Percentiles rank a stretch among this genome's conserved stretches.
Evolutionary conservation across 2,329 filamentous ascomycete species (phyloP).

Genomic region (Aspergillus carbonarius): DNA sequence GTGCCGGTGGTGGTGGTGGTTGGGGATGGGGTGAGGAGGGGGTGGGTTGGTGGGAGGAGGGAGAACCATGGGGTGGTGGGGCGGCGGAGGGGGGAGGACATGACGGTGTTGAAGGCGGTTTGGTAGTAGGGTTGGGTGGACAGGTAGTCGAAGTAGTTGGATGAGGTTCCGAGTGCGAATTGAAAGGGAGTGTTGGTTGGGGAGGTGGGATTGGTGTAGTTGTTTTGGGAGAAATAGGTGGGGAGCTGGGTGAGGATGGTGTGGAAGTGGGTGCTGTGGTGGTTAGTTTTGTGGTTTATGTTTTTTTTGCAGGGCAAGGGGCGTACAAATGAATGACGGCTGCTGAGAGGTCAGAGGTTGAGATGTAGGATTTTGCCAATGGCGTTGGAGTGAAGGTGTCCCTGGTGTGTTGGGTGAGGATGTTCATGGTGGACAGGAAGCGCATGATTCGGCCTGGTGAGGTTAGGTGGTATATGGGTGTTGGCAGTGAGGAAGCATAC

Average conservation of each 20-base stretch:
- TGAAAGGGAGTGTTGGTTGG: constrained; percentile 30
- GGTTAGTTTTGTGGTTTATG: background rate
- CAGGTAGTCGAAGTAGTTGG: constrained; percentile 29
- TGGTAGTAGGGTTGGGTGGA: constrained; percentile 16
- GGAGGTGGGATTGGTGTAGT: constrained; percentile 29
- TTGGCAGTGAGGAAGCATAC: background rate
- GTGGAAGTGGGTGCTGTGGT: constrained; percentile 6
- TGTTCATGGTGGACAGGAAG: background rate
- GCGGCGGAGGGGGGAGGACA: constrained; percentile 13
- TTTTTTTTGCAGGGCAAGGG: too few species aligned
- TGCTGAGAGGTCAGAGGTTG: background rate
- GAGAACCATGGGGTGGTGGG: background rate
- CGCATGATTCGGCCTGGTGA: background rate
- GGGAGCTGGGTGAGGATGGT: constrained; percentile 7
- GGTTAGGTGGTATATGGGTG: background rate
- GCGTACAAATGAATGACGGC: background rate
- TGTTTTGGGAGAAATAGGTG: constrained; percentile 4
- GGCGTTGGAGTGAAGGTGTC: background rate
- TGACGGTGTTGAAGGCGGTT: constrained; percentile 28
- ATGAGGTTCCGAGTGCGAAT: constrained; percentile 19
- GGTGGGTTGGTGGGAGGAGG: background rate
- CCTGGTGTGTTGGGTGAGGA: background rate
- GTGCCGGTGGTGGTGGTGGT: background rate
- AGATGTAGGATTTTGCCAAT: background rate
- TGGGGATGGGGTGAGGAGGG: background rate